A percentile compares a stretch with the other conserved stretches of the same genome.
Conservation (phyloP, 352 stramenopile genomes). For the Phytopythium oedochilum region DNA sequence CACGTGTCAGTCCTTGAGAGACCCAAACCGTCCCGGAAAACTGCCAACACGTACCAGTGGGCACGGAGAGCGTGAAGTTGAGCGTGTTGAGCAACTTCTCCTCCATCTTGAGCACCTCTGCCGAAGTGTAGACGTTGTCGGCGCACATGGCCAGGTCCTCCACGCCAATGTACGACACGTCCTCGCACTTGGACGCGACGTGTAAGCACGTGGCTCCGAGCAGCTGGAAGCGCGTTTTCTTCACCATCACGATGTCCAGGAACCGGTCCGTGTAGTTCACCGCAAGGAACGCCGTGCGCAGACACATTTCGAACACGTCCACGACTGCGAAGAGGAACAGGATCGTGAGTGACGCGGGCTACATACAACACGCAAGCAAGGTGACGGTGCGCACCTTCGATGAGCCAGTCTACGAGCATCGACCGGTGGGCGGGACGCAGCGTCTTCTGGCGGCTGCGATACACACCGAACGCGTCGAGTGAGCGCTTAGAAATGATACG, state of each 20-base stretch:
- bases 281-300: constrained; percentile 86
- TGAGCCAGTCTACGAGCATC: constrained; percentile 92
- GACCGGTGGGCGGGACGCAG: constrained; percentile 80
- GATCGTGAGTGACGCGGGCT: neutral
- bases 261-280: constrained; percentile 90
- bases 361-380: neutral
- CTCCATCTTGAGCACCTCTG: constrained; percentile 89
- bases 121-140: constrained; percentile 88
- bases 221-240: constrained; percentile 87
- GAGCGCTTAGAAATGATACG: neutral
- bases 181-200: constrained; percentile 89
- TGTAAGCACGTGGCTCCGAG: constrained; percentile 89
- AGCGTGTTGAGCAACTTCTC: constrained; percentile 91
- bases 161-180: constrained; percentile 91
- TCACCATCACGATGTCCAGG: constrained; percentile 85
- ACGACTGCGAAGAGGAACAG: constrained; percentile 51
- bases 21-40: neutral
- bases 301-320: constrained; percentile 91
- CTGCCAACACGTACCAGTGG: constrained; percentile 49
- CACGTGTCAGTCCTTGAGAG: too few species aligned
- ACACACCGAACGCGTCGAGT: neutral
- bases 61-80: constrained; percentile 88
- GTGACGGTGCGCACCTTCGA: constrained; percentile 59
- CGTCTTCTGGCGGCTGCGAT: constrained; percentile 65
- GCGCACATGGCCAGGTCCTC: constrained; percentile 90